Percentiles rank a stretch among this genome's conserved stretches.
phyloP scores from a whole-genome alignment of 306 rosid genomes.

The Purshia tridentata region DNA sequence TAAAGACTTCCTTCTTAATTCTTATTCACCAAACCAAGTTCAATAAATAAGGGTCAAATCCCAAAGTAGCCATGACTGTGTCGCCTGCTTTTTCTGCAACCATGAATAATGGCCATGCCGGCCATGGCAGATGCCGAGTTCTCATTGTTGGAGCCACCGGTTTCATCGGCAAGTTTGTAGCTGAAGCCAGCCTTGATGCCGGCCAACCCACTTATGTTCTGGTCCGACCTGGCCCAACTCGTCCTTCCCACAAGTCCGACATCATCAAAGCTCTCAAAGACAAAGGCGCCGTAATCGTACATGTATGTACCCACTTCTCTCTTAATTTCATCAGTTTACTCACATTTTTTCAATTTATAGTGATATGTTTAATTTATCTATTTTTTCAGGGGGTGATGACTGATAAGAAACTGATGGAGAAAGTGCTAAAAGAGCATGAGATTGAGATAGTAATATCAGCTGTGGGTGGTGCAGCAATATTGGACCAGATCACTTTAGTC shows the following conservation, averaged over 20 bases:
- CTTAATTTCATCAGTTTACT: no score
- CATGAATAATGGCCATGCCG: no score
- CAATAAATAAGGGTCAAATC: background rate
- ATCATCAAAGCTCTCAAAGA: constrained; percentile 42
- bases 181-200: constrained; percentile 49
- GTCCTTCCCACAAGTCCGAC: constrained; percentile 30
- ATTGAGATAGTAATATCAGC: constrained; percentile 56
- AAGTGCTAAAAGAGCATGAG: constrained; percentile 45
- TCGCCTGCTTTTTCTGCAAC: no score
- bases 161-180: constrained; percentile 58
- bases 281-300: constrained; percentile 51
- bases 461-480: constrained; percentile 39
- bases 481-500: constrained; percentile 51
- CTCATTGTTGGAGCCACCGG: constrained; percentile 60
- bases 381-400: constrained; percentile 44
- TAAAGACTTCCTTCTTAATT: no score
- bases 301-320: constrained; percentile 26
- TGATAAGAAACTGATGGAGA: constrained; percentile 47
- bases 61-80: background rate
- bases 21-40: no score
- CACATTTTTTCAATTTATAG: no score
- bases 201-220: constrained; percentile 48
- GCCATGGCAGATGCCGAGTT: constrained; percentile 25
- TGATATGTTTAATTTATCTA: background rate
- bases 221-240: constrained; percentile 30